Evolutionary conservation across 768 basidiomycete genomes (phyloP).

Genomic region (Sporobolomyces roseus): DNA sequence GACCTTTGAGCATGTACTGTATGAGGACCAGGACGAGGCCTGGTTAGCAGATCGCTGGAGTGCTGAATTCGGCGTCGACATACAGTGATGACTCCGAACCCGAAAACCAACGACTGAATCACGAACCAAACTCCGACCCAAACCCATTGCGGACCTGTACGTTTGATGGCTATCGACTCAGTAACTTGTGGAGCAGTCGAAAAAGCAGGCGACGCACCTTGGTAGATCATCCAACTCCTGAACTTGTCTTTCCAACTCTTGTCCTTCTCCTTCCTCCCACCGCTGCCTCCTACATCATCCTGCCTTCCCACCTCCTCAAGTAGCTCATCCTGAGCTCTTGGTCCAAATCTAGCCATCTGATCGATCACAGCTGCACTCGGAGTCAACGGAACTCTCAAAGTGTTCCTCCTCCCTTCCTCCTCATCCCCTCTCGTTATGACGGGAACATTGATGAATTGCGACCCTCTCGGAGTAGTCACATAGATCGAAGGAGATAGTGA

Average conservation of each 20-base stretch:
- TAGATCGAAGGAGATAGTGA: no score
- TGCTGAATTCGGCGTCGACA: background rate
- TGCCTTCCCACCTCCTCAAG: background rate
- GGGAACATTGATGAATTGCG: background rate
- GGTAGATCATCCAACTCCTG: conserved; percentile 88
- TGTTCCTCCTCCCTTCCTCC: background rate
- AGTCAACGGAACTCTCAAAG: background rate
- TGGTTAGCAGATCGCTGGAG: background rate
- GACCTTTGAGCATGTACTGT: background rate
- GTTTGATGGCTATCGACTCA: background rate
- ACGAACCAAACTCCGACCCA: conserved; percentile 74
- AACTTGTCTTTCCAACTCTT: conserved; percentile 52
- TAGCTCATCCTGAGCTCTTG: no score
- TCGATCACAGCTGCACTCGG: no score
- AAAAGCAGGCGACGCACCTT: conserved; percentile 54
- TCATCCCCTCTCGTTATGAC: background rate
- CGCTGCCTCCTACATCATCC: background rate
- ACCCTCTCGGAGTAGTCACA: background rate
- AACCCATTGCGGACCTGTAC: conserved; percentile 11
- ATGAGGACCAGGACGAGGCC: background rate
- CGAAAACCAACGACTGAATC: conserved; percentile 71
- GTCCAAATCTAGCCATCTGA: conserved; percentile 40
- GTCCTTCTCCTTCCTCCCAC: conserved; percentile 22
- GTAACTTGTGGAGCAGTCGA: background rate
- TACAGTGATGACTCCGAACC: conserved; percentile 66